Evolutionary conservation across 768 basidiomycete genomes (phyloP).

Genomic region (Amanita pseudoporphyria): DNA sequence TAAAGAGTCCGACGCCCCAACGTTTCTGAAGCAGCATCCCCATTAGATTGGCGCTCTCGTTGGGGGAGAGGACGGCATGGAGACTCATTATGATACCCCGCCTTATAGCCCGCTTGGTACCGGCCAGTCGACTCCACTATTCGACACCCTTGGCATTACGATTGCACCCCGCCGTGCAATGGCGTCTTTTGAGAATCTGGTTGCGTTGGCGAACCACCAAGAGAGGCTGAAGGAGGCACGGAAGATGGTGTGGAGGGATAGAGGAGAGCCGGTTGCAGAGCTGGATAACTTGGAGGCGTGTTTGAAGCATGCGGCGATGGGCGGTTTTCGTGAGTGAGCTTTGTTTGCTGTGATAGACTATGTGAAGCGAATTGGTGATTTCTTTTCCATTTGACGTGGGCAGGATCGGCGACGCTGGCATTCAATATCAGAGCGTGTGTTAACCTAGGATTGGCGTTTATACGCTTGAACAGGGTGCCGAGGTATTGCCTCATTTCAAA

Average conservation of each 20-base stretch:
- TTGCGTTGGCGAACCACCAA: slow-evolving; percentile 78
- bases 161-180: slow-evolving; percentile 50
- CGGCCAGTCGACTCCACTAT: slow-evolving; percentile 2
- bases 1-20: neutral
- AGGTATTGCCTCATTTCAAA: slow-evolving; percentile 34
- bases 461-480: slow-evolving; percentile 57
- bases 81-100: neutral
- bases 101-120: neutral
- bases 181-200: slow-evolving; percentile 76
- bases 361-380: too few relatives aligned
- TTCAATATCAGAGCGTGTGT: slow-evolving; percentile 77
- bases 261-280: slow-evolving; percentile 67
- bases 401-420: slow-evolving; percentile 76
- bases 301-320: slow-evolving; percentile 58
- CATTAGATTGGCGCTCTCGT: neutral
- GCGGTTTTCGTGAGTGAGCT: slow-evolving; percentile 55
- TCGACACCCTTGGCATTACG: slow-evolving; percentile 23
- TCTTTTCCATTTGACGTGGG: neutral
- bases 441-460: slow-evolving; percentile 70
- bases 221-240: slow-evolving; percentile 64
- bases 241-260: slow-evolving; percentile 75
- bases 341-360: neutral
- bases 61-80: neutral
- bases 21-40: neutral
- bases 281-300: slow-evolving; percentile 55